phyloP scores from a whole-genome alignment of 2,329 filamentous ascomycete genomes.

The Catunica adiposa region DNA sequence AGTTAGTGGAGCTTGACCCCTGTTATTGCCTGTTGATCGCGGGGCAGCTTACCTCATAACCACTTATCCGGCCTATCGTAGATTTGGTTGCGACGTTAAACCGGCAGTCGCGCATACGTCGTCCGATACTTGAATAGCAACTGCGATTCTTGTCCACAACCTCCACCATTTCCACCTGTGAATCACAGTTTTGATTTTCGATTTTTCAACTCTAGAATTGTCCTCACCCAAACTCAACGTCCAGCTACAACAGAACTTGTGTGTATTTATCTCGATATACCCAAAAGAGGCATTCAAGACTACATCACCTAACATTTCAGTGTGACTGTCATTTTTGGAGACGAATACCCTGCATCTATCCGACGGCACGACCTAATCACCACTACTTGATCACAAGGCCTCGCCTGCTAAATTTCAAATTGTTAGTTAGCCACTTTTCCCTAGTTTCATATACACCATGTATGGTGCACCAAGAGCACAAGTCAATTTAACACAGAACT shows the following conservation, averaged over 20 bases:
- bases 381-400: neutral
- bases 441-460: neutral
- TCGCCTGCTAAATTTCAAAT: neutral
- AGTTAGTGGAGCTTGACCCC: neutral
- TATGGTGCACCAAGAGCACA: neutral
- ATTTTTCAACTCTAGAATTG: neutral
- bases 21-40: neutral
- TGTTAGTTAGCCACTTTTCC: neutral
- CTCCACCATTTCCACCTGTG: neutral
- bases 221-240: neutral
- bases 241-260: neutral
- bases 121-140: neutral
- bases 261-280: neutral
- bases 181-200: neutral
- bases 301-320: neutral
- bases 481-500: neutral
- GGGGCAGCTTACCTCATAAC: conserved; percentile 1
- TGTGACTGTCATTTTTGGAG: neutral
- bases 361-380: neutral
- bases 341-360: neutral
- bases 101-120: neutral
- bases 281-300: neutral
- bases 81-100: neutral
- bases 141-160: neutral
- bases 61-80: conserved; percentile 1